Evolutionary conservation across 305 asterid species (phyloP).

Genomic region (Euphrasia arctica): DNA sequence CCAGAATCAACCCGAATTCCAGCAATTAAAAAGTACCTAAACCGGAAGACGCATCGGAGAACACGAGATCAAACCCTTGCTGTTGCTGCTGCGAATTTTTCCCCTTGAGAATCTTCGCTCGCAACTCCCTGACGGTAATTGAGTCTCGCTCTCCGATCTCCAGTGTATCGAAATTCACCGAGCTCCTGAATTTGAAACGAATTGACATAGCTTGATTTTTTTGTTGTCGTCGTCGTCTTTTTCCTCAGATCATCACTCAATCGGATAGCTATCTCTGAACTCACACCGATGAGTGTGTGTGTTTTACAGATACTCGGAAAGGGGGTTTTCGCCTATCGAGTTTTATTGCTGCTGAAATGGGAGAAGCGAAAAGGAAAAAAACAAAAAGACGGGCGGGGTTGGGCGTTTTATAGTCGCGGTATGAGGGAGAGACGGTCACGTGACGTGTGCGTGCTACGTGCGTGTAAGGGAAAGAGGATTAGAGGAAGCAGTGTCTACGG

Average conservation of each 20-base stretch:
- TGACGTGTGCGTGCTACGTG: constrained; percentile 30
- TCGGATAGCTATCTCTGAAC: not conserved
- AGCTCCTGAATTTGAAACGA: constrained; percentile 55
- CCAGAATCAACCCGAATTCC: not conserved
- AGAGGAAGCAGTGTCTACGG: not conserved
- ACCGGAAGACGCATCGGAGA: constrained; percentile 49
- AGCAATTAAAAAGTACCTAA: constrained; percentile 33
- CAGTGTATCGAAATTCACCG: constrained; percentile 42
- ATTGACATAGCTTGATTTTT: constrained; percentile 37
- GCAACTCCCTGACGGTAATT: constrained; percentile 43
- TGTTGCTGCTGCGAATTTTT: constrained; percentile 29
- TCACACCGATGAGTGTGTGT: not conserved
- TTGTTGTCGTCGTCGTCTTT: not conserved
- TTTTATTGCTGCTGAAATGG: constrained; percentile 25
- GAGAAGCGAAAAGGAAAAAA: not conserved
- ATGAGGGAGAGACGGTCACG: constrained; percentile 19
- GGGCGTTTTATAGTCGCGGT: constrained; percentile 21
- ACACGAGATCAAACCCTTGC: constrained; percentile 56
- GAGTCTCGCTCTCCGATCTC: constrained; percentile 42
- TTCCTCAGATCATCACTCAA: constrained; percentile 24
- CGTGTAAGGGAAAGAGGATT: not conserved
- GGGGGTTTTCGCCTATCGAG: constrained; percentile 27
- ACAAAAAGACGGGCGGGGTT: not conserved
- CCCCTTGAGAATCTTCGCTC: constrained; percentile 37
- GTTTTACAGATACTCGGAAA: not conserved